phyloP scores from a whole-genome alignment of 306 rosid species.

The Fragaria iinumae region DNA sequence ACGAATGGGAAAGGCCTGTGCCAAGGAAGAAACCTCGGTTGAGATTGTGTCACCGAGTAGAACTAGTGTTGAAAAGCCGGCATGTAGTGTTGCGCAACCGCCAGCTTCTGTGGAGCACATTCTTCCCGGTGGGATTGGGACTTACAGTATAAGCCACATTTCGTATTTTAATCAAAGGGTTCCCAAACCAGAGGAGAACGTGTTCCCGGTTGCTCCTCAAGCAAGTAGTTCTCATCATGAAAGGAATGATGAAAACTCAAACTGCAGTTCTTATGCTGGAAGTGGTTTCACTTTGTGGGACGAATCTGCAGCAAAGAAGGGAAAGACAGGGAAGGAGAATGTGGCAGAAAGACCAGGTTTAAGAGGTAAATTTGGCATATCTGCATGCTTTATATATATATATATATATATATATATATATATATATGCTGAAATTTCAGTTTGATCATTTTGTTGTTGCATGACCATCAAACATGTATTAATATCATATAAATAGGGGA shows the following conservation, averaged over 20 bases:
- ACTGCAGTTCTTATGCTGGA: conserved; percentile 76
- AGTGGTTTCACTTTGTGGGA: conserved; percentile 96
- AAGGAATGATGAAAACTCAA: conserved; percentile 75
- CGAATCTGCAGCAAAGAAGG: conserved; percentile 69
- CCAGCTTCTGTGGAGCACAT: conserved; percentile 65
- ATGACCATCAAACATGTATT: background rate
- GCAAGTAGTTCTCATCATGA: conserved; percentile 45
- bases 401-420: background rate
- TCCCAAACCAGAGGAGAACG: conserved; percentile 69
- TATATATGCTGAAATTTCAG: background rate
- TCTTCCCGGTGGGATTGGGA: conserved; percentile 96
- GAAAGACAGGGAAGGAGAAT: conserved; percentile 95
- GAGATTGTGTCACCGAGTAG: conserved; percentile 35
- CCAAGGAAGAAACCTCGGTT: conserved; percentile 64
- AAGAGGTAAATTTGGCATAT: conserved; percentile 44
- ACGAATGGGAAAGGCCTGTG: conserved; percentile 41
- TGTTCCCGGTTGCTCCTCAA: conserved; percentile 52
- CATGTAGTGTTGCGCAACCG: conserved; percentile 25
- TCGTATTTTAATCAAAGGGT: conserved; percentile 58
- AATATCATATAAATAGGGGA: background rate
- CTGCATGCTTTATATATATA: background rate
- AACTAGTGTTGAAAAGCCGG: conserved; percentile 33
- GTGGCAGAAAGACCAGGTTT: conserved; percentile 43
- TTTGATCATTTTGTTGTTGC: background rate
- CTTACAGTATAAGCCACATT: conserved; percentile 86